Evolutionary conservation across 345 rosid species (phyloP).

Genomic region (Eucalyptus polybractea): DNA sequence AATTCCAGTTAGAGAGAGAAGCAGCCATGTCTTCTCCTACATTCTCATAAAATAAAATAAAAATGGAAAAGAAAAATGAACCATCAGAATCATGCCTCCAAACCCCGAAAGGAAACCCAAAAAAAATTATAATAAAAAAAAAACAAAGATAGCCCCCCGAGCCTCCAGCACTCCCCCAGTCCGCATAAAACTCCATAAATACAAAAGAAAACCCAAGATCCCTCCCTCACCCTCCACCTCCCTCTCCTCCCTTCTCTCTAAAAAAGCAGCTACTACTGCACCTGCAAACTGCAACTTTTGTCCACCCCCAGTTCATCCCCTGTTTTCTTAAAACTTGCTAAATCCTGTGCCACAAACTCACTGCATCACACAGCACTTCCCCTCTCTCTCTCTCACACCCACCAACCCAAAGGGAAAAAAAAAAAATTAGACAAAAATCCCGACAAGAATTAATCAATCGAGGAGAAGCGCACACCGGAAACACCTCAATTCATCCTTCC

Average conservation of each 20-base stretch:
- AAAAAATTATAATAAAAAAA: too few relatives aligned
- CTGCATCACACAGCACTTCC: not conserved
- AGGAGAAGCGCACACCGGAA: not conserved
- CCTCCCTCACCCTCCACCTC: not conserved
- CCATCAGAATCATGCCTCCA: not conserved
- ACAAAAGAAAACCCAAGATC: not conserved
- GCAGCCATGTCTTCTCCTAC: not conserved
- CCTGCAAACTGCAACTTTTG: not conserved
- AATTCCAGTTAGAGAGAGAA: not conserved
- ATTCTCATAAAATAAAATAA: too few relatives aligned
- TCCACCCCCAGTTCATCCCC: not conserved
- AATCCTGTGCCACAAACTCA: not conserved
- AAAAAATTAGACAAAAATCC: not conserved
- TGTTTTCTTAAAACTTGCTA: not conserved
- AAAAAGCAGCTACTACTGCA: not conserved
- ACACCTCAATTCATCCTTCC: not conserved
- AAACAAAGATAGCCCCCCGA: not conserved
- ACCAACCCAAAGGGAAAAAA: not conserved
- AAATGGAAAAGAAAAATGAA: not conserved
- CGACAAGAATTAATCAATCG: not conserved
- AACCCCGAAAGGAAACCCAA: not conserved
- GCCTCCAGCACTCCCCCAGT: not conserved
- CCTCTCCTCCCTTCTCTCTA: not conserved
- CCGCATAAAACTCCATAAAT: not conserved
- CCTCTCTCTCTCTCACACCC: not conserved